Base-by-base conservation (phyloP, 2,329 filamentous ascomycete species). In the Epicoccum sorghinum region DNA sequence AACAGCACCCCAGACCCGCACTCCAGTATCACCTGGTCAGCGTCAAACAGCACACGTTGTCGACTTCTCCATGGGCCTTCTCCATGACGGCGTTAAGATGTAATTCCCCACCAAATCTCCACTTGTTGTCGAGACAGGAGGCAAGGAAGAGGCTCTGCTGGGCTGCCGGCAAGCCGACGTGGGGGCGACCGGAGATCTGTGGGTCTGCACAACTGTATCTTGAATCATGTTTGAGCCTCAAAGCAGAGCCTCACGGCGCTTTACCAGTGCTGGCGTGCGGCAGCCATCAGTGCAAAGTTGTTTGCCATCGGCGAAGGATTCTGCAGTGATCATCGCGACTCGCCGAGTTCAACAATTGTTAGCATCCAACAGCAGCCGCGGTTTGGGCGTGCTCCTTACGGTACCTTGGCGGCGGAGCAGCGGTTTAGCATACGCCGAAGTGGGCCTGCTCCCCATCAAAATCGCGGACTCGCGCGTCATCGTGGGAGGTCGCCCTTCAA, bases 41-140 rank as follows among this genome's bases (percentile, higher is more conserved):
- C 37, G n/a, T 29, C 29, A 25, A 30, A 36, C 27, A 24, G 30
- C 12, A 47, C 46, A 42, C 42, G 30, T 23, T 45, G 40, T n/a
- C 35, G 13, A 12, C 25, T 38, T 55, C 41, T 42, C 41, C 41
- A 42, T 46, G 9, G 25, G n/a, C 30, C 24, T 37, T 42, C 46
- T 47, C 52, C 52, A 55, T 55, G 52, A 55, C 52, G 52, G 52
- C 40, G 52, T 50, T 18, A 13, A 36, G 23, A 55, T 55, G 52
- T 55, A 55, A 50, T 55, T 50, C 52, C 37, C 52, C 52, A 55
- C 52, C 46, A 47, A 38, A 50, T 50, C 52, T 46, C 52, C 52
- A 50, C 52, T 25, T 36, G 29, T 36, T 13, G 29, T 40, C 46
- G 41, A 36, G 36, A 39, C 37, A 25, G 32, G 46, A 33, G 52